These are phyloP conservation scores for Phytophthora melonis DNA, from an alignment of 352 stramenopile species.

Conservation along the genomic window DNA sequence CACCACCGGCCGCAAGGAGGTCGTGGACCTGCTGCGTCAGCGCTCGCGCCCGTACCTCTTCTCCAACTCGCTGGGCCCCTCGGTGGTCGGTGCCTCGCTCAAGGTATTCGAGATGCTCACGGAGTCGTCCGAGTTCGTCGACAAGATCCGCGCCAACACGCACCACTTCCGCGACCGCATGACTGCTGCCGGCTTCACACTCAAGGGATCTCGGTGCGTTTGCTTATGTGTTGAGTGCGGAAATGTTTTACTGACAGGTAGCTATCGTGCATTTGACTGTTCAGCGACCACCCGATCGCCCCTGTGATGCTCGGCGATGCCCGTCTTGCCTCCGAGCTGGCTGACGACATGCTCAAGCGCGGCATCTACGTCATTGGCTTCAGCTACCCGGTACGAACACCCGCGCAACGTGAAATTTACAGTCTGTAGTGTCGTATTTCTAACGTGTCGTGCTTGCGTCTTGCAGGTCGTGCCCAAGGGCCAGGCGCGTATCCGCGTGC, in stretches of 20 bases:
- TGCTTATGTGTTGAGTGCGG: not conserved
- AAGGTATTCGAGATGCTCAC: slow-evolving; percentile 95
- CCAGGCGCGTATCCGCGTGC: slow-evolving; percentile 92
- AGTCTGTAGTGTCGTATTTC: not conserved
- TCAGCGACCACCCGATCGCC: slow-evolving; percentile 90
- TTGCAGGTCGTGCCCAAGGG: slow-evolving; percentile 91
- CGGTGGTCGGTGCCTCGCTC: slow-evolving; percentile 94
- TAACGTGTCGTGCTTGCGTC: not conserved
- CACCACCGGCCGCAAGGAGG: slow-evolving; percentile 89
- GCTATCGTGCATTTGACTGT: slow-evolving; percentile 12
- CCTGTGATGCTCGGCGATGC: slow-evolving; percentile 94
- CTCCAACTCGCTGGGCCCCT: slow-evolving; percentile 93
- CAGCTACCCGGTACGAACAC: slow-evolving; percentile 87
- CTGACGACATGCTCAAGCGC: slow-evolving; percentile 93
- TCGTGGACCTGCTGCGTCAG: slow-evolving; percentile 94
- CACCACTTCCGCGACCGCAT: slow-evolving; percentile 94
- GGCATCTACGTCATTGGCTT: slow-evolving; percentile 97
- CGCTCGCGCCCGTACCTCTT: slow-evolving; percentile 94
- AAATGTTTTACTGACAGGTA: slow-evolving; percentile 10
- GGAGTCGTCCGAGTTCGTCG: slow-evolving; percentile 83
- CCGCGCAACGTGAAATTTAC: not conserved
- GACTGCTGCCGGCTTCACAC: slow-evolving; percentile 90
- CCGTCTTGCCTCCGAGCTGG: slow-evolving; percentile 88
- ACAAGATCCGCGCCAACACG: slow-evolving; percentile 91
- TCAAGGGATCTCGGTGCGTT: slow-evolving; percentile 81